Base-by-base conservation (phyloP, 179 eudicot genomes). In the Nepenthes alata region DNA sequence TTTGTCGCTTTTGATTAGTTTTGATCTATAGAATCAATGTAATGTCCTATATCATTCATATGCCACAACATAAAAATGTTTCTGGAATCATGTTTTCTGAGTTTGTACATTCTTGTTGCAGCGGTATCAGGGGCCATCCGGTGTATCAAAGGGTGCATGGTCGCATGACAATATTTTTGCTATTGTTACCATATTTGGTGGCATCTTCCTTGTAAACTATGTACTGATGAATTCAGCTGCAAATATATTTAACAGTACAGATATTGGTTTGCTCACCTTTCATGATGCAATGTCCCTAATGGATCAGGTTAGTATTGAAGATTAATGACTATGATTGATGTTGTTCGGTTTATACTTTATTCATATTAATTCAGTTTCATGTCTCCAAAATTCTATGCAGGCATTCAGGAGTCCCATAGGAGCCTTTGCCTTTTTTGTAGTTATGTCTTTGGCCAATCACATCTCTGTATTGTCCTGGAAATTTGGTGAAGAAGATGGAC, bases 221-320 rank as follows among this genome's bases (percentile, higher is more conserved):
- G 75, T 77, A 56, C 73, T 90, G 62, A 82, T 90, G 82, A 85
- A 75, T 71, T 80, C 86, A 11, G 94, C 97, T 12, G 94, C 97
- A 58, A 83, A 71, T 80, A 74, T 75, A 54, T 94, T 80, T 71
- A 79, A 81, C 67, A 77, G 81, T 71, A 66, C 85, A 35, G 96
- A 91, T 60, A 80, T 86, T 62, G 79, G 72, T 74, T 45, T 81
- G 74, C 82, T 87, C 68, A 87, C 87, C 57, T 85, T 83, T 77
- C 94, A 85, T 70, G 99, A 94, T 57, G 81, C 87, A 6, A 62
- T 90, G 65, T 82, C 91, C 38, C 74, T 87, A 67, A 59, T 85
- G 67, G 97, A 94, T 59, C 97, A 87, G 97, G 97, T 87, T 74
- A 61, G 60, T 47, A 53, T 57, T 65, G 56, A 37, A 15, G 11